Percentiles rank a stretch among this genome's conserved stretches.
Conservation (phyloP, 805 yeast species). For the Kodamaea leandrae region DNA sequence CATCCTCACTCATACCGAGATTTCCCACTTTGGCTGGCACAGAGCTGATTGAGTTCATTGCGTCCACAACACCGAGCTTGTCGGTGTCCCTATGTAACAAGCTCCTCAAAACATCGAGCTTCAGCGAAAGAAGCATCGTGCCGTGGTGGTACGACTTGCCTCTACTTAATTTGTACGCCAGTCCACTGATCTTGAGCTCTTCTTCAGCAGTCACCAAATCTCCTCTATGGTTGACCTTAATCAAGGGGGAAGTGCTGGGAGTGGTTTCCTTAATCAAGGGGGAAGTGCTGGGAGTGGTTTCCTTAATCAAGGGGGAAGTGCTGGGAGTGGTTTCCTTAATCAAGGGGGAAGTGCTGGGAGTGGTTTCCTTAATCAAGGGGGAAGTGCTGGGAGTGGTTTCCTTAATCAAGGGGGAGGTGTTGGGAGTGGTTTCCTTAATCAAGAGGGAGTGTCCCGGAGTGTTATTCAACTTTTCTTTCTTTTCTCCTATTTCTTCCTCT, state of each 20-base stretch:
- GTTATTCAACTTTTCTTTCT: background rate
- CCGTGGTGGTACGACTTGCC: slow-evolving; percentile 94
- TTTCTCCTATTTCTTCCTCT: too few relatives aligned
- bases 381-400: too few relatives aligned
- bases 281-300: too few relatives aligned
- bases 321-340: too few relatives aligned
- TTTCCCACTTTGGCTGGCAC: slow-evolving; percentile 81
- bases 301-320: too few relatives aligned
- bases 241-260: too few relatives aligned
- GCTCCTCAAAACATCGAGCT: slow-evolving; percentile 56
- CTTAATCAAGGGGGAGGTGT: too few relatives aligned
- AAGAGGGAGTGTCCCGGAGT: too few relatives aligned
- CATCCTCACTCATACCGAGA: slow-evolving; percentile 43
- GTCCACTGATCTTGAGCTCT: slow-evolving; percentile 74
- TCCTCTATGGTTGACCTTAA: slow-evolving; percentile 69
- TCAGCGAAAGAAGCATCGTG: slow-evolving; percentile 78
- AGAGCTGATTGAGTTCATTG: slow-evolving; percentile 62
- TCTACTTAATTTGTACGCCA: slow-evolving; percentile 82
- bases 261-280: too few relatives aligned
- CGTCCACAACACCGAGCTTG: slow-evolving; percentile 39
- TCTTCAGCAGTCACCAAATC: slow-evolving; percentile 59
- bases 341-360: too few relatives aligned
- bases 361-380: too few relatives aligned
- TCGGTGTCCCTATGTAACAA: slow-evolving; percentile 50
- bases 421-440: too few relatives aligned